These are phyloP conservation scores for Aspergillus hancockii DNA, from an alignment of 495 filamentous ascomycete genomes.

Conservation along the genomic window DNA sequence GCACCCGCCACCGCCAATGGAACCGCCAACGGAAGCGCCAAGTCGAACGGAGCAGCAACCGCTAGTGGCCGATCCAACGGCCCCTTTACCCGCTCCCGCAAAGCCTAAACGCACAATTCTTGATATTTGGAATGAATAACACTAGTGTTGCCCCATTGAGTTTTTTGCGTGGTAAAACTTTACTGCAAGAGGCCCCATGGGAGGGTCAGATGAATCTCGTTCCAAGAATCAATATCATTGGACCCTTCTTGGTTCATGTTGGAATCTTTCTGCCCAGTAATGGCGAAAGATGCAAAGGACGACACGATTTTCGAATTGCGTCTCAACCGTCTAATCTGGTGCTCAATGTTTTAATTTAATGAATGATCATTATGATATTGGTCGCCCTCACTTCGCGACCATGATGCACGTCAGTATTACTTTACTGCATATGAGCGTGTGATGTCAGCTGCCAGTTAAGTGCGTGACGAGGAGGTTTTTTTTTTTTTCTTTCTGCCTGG, in stretches of 20 bases:
- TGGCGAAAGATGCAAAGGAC: background rate
- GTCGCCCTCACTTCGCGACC: constrained; percentile 33
- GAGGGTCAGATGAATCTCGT: background rate
- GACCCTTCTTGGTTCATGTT: background rate
- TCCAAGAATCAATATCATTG: background rate
- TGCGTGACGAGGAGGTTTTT: constrained; percentile 14
- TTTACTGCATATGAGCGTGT: constrained; percentile 19
- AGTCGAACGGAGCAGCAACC: constrained; percentile 35
- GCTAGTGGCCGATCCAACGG: constrained; percentile 45
- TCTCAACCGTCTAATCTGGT: constrained; percentile 15
- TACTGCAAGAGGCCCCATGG: background rate
- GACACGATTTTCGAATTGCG: constrained; percentile 5
- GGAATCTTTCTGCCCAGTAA: background rate
- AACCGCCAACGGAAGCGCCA: constrained; percentile 27
- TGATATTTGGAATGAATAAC: background rate
- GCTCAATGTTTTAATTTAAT: constrained; percentile 40
- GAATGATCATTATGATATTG: constrained; percentile 48
- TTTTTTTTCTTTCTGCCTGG: constrained; percentile 18
- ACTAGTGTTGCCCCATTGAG: background rate
- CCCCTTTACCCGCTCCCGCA: constrained; percentile 51
- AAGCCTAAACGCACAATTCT: constrained; percentile 36
- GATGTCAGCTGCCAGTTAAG: constrained; percentile 17
- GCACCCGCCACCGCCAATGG: constrained; percentile 17
- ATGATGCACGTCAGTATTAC: constrained; percentile 26
- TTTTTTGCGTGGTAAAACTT: background rate